Base-by-base conservation (phyloP, 179 eudicot species). In the Actinidia arguta region DNA sequence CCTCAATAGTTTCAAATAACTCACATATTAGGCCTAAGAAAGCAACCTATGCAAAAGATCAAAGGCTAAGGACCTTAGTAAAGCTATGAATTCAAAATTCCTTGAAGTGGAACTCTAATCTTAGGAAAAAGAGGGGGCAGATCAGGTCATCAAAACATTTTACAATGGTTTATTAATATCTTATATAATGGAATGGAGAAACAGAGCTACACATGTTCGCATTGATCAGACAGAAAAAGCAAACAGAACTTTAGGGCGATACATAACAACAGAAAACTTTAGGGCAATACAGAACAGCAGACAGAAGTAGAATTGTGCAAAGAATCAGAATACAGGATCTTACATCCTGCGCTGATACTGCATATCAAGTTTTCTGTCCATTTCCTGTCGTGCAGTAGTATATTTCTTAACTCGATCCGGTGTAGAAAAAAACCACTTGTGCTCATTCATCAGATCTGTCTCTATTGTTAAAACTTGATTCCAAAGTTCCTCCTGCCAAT, bases 321-420 rank as follows among this genome's bases (percentile, higher is more conserved):
- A 76, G 13, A 14, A 63, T 8, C 63, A 39, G 62, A 74, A 78
- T 27, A 58, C 25, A 7, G 79, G 64, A 73, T 73, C 98, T 92
- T 89, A 96, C 99, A 90, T 93, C 81, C 80, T 89, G 51, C 99
- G 94, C 76, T 91, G 97, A 85, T 96, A 92, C 83, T 95, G 94
- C 92, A 91, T 81, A 80, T 96, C 99, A 70, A 89, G 83, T 85
- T 88, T 96, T 85, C 91, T 91, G 79, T 93, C 98, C 90, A 88
- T 88, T 76, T 92, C 97, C 46, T 88, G 86, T 52, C 91, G 92
- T 76, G 86, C 85, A 73, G 89, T 93, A 76, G 74, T 74, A 48
- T 69, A 46, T 84, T 87, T 93, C 83, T 92, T 88, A 70, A 89
- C 87, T 84, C 86, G 93, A 62, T 83, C 83, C 80, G 87, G 87